phyloP scores from a whole-genome alignment of 306 rosid species.

The Oxytropis ochrocephala region DNA sequence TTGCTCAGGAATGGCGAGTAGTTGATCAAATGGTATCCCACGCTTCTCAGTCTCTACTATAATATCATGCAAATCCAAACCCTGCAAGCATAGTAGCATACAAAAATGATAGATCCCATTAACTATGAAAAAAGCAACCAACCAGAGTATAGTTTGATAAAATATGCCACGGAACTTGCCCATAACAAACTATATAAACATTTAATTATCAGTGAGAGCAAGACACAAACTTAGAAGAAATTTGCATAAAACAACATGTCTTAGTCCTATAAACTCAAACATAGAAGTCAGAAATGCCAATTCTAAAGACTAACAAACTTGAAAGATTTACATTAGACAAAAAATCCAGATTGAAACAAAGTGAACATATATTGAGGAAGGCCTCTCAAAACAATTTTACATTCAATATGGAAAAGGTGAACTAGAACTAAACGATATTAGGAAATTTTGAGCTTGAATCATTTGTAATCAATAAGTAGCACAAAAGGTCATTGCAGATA shows the following conservation, averaged over 20 bases:
- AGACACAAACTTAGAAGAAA: neutral
- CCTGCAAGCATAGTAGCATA: slow-evolving; percentile 29
- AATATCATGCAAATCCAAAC: slow-evolving; percentile 64
- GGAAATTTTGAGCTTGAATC: neutral
- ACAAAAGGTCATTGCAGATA: neutral
- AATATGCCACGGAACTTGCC: neutral
- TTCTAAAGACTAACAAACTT: neutral
- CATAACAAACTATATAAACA: neutral
- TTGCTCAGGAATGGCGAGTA: slow-evolving; percentile 81
- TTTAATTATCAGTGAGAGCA: neutral
- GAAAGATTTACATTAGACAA: neutral
- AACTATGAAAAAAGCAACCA: neutral
- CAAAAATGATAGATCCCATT: neutral
- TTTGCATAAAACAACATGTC: neutral
- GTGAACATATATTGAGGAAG: neutral
- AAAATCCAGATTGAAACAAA: neutral
- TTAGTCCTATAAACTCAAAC: neutral
- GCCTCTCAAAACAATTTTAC: neutral
- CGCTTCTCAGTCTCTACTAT: slow-evolving; percentile 69
- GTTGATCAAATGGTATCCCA: slow-evolving; percentile 60
- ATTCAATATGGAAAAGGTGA: neutral
- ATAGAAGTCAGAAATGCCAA: neutral
- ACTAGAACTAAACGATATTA: neutral
- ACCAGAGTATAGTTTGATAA: neutral
- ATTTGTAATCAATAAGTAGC: neutral